phyloP scores from a whole-genome alignment of 1,284 basidiomycete species.

The Jaminaea rosea region DNA sequence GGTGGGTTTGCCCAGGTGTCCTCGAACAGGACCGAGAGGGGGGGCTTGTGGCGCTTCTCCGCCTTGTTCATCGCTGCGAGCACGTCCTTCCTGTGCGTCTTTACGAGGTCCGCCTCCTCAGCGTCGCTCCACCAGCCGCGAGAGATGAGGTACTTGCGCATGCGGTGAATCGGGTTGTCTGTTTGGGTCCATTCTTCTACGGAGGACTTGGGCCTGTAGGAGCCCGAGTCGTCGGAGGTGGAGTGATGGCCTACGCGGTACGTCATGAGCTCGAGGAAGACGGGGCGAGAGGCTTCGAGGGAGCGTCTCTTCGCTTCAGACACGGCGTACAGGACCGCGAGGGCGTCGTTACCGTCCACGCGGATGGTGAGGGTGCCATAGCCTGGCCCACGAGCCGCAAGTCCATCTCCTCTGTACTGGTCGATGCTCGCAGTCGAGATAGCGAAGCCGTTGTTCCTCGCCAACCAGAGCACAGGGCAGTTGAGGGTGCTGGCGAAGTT shows the following conservation, averaged over 20 bases:
- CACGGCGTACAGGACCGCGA: constrained; percentile 75
- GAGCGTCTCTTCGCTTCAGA: constrained; percentile 68
- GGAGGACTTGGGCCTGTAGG: constrained; percentile 54
- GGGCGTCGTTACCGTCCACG: constrained; percentile 89
- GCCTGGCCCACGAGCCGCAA: constrained; percentile 72
- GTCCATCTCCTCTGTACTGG: constrained; percentile 56
- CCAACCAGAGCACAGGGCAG: constrained; percentile 33
- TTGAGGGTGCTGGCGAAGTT: constrained; percentile 46
- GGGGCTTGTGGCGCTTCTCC: constrained; percentile 62
- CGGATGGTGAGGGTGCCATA: constrained; percentile 61
- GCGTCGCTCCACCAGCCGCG: constrained; percentile 75
- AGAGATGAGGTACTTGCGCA: constrained; percentile 64
- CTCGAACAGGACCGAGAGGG: constrained; percentile 70
- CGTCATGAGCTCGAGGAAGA: constrained; percentile 64
- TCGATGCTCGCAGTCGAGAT: constrained; percentile 85
- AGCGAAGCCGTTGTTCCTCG: constrained; percentile 76
- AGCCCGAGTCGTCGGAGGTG: constrained; percentile 86
- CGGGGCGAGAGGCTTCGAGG: constrained; percentile 63
- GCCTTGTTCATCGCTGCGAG: constrained; percentile 68
- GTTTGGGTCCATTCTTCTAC: constrained; percentile 16
- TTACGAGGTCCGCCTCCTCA: constrained; percentile 65
- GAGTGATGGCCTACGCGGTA: constrained; percentile 75
- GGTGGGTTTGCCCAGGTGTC: constrained; percentile 60
- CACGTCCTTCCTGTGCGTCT: constrained; percentile 63
- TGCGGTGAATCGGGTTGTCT: constrained; percentile 78